Conservation (phyloP, 2,329 filamentous ascomycete genomes). For the Phyllosticta paracitricarpa region DNA sequence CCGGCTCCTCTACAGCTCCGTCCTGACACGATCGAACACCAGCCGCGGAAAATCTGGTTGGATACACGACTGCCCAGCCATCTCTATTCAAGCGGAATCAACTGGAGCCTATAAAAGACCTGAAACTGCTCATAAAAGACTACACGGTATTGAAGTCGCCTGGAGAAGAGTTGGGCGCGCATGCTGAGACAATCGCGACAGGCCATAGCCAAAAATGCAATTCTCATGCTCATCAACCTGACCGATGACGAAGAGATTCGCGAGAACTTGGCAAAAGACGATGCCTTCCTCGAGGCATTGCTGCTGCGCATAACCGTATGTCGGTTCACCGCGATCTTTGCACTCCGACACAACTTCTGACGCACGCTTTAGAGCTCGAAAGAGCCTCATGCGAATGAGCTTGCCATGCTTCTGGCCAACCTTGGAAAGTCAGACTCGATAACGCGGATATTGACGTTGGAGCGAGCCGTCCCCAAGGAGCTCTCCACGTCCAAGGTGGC, state of each 20-base stretch:
- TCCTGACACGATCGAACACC: constrained; percentile 11
- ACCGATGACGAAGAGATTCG: constrained; percentile 69
- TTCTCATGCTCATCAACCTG: constrained; percentile 83
- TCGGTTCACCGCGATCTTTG: constrained; percentile 33
- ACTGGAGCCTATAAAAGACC: constrained; percentile 68
- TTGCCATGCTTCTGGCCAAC: constrained; percentile 90
- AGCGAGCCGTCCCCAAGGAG: constrained; percentile 57
- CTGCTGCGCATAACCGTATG: constrained; percentile 65
- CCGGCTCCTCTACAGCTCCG: constrained; percentile 16
- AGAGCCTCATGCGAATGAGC: constrained; percentile 72
- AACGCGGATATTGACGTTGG: constrained; percentile 57
- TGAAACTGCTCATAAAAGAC: constrained; percentile 80
- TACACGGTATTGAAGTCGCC: constrained; percentile 49
- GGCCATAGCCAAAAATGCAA: constrained; percentile 85
- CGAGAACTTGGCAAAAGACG: constrained; percentile 62
- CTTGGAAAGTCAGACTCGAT: constrained; percentile 70
- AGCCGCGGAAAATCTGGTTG: constrained; percentile 80
- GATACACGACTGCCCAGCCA: constrained; percentile 67
- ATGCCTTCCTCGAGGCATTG: constrained; percentile 67
- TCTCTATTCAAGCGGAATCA: constrained; percentile 75
- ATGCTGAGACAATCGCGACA: constrained; percentile 26
- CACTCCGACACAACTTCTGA: not conserved
- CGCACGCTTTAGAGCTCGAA: constrained; percentile 48
- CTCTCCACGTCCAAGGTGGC: constrained; percentile 63
- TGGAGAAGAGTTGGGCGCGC: too few species aligned